These are phyloP conservation scores for Globisporangium sylvaticum DNA, from an alignment of 352 stramenopile genomes.

Conservation along the genomic window DNA sequence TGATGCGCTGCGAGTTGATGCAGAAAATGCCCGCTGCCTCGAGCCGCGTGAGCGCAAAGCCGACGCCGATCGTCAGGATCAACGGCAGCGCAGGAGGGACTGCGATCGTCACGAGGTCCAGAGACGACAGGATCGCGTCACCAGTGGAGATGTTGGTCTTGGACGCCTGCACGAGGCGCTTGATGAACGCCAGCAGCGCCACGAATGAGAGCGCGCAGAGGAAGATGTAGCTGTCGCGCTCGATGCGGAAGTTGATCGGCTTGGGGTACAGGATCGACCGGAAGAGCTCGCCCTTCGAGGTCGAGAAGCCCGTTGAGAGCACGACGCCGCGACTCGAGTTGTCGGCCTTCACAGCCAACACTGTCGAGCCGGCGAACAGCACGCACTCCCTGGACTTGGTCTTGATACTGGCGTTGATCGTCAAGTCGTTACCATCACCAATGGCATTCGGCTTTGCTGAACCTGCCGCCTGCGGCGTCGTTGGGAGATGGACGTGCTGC, in stretches of 20 bases:
- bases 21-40: slow-evolving; percentile 48
- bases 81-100: slow-evolving; percentile 55
- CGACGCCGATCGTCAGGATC: slow-evolving; percentile 49
- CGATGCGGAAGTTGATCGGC: slow-evolving; percentile 52
- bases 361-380: slow-evolving; percentile 56
- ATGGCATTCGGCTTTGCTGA: background rate
- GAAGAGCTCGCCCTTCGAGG: slow-evolving; percentile 69
- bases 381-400: slow-evolving; percentile 45
- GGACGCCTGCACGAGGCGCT: slow-evolving; percentile 36
- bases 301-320: slow-evolving; percentile 56
- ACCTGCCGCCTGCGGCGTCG: background rate
- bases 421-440: slow-evolving; percentile 1
- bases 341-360: slow-evolving; percentile 31
- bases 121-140: slow-evolving; percentile 22
- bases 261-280: slow-evolving; percentile 63
- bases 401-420: slow-evolving; percentile 36
- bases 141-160: slow-evolving; percentile 22
- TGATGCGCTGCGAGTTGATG: slow-evolving; percentile 70
- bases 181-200: slow-evolving; percentile 49
- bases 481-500: slow-evolving; percentile 18
- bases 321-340: slow-evolving; percentile 47
- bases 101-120: slow-evolving; percentile 64
- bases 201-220: slow-evolving; percentile 37
- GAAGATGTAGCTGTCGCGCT: slow-evolving; percentile 67
- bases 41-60: slow-evolving; percentile 53